Base-by-base conservation (phyloP, 345 rosid genomes). In the Melastoma malabathricum region DNA sequence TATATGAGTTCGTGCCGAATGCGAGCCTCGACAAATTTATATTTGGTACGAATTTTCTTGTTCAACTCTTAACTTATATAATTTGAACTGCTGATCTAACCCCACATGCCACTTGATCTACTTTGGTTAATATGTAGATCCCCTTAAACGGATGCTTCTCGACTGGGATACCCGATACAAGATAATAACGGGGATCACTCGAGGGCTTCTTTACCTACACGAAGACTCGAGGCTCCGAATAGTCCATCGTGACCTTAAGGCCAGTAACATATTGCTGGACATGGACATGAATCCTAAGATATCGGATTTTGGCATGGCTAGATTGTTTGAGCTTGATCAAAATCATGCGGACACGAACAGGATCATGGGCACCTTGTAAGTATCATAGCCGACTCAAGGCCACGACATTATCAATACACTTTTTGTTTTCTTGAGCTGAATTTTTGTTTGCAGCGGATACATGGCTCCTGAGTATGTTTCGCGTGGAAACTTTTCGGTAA, bases 1-100 rank as follows among this genome's bases (percentile, higher is more conserved):
- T 84, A 8, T 81, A 81, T 1, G 94, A 84, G 59, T 81, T 74
- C 49, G 71, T 84, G 94, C 82, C 82, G 6, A 84, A 84, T 59
- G 71, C 67, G 70, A 84, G 94, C 56, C 62, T 84, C 65, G 89
- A 84, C 51, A 50, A 41, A 59, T 67, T 74, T 59, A 67, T 84
- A 45, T 84, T 84, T 3, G 78, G 94, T 81, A 72, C 31, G 71
- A 5, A 7, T 5, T 31, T 31, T n/a, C n/a, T 22, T 22, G 25
- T 22, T 22, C 25, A 1, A 22, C 25, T 22, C 25, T n/a, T 2
- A 22, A 22, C 25, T 22, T 22, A 22, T 22, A 22, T 4, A 22
- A 22, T 22, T 22, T 22, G 25, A 22, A 1, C 4, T 22, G 4
- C 25, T 1, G 2, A 22, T 22, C 25, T 22, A 22, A 22, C 4